Conservation (phyloP, 169 alveolate genomes). For the Plasmodium chabaudi region DNA sequence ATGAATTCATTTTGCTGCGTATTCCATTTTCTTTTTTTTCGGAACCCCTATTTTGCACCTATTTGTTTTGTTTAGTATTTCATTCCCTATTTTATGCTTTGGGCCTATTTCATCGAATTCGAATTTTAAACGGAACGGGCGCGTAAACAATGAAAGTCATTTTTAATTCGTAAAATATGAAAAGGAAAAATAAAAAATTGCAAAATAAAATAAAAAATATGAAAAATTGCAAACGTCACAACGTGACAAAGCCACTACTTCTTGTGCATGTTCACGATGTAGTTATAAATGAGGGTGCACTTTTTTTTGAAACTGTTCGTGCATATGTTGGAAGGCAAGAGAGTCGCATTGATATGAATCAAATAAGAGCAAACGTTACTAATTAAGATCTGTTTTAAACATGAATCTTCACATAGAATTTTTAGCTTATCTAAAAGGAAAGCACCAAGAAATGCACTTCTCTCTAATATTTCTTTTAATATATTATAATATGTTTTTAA, state of each 20-base stretch:
- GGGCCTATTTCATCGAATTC: too few relatives aligned
- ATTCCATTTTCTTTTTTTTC: background rate
- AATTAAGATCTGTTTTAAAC: slow-evolving; percentile 51
- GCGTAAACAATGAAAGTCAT: too few relatives aligned
- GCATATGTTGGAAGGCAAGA: slow-evolving; percentile 54
- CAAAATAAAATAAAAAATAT: too few relatives aligned
- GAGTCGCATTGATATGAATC: slow-evolving; percentile 62
- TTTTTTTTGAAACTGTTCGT: slow-evolving; percentile 42
- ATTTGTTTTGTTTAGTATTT: slow-evolving; percentile 9
- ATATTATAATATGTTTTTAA: slow-evolving; percentile 43
- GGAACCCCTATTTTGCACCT: background rate
- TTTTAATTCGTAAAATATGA: too few relatives aligned
- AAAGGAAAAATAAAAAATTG: too few relatives aligned
- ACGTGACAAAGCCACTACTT: too few relatives aligned
- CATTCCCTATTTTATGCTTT: too few relatives aligned
- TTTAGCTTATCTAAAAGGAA: slow-evolving; percentile 43
- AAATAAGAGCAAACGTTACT: slow-evolving; percentile 61
- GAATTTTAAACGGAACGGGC: too few relatives aligned
- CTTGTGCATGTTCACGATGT: slow-evolving; percentile 45
- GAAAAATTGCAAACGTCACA: background rate
- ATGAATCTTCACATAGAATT: slow-evolving; percentile 30
- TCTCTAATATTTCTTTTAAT: slow-evolving; percentile 45
- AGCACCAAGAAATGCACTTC: slow-evolving; percentile 70
- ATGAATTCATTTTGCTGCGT: background rate
- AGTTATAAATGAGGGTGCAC: slow-evolving; percentile 57